Conservation (phyloP, 805 yeast genomes). For the Priceomyces carsonii region DNA sequence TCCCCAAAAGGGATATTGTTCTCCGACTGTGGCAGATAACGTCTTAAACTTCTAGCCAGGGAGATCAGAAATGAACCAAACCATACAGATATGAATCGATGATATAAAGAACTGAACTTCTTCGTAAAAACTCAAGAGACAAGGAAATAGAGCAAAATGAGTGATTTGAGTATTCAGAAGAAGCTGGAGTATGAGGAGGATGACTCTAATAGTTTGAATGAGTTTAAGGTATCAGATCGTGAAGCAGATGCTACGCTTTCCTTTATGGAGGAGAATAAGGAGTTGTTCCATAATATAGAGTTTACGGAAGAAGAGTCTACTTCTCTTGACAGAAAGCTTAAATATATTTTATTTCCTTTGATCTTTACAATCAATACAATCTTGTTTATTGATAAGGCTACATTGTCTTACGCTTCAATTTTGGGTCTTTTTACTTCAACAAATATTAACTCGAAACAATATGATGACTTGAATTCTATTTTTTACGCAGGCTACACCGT, state of each 20-base stretch:
- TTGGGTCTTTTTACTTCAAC: constrained; percentile 49
- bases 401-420: constrained; percentile 49
- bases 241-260: not conserved
- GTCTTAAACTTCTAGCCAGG: too few relatives aligned
- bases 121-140: too few relatives aligned
- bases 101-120: too few relatives aligned
- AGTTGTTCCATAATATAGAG: not conserved
- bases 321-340: not conserved
- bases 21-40: too few relatives aligned
- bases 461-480: constrained; percentile 48
- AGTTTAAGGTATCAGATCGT: not conserved
- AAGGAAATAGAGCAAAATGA: too few relatives aligned
- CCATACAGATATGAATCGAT: too few relatives aligned
- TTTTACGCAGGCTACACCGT: constrained; percentile 51
- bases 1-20: too few relatives aligned
- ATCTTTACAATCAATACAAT: constrained; percentile 30
- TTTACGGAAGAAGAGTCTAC: not conserved
- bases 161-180: too few relatives aligned
- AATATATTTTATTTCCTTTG: constrained; percentile 1
- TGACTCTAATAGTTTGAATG: not conserved
- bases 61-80: too few relatives aligned
- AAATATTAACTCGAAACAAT: constrained; percentile 40
- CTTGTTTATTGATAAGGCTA: constrained; percentile 53
- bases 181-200: not conserved
- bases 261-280: not conserved